Base-by-base conservation (phyloP, 768 basidiomycete species). In the Psilocybe cubensis region DNA sequence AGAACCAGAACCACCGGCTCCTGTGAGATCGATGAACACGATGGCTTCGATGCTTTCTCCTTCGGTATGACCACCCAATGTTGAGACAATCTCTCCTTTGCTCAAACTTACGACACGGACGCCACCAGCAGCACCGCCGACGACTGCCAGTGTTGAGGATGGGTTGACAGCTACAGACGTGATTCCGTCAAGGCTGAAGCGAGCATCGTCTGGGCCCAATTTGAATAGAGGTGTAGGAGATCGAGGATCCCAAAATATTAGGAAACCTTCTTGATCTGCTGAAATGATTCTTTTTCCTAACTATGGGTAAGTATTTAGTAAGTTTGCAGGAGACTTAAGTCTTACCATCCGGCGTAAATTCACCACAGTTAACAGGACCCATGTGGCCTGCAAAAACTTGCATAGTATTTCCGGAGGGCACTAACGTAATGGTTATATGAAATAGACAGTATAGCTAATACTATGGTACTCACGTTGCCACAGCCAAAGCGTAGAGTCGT, bases 351-450 rank as follows among this genome's bases (percentile, higher is more conserved):
- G 96, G 93, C 0, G 94, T 95, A 74, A 96, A 98, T 63, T 88
- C 83, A 44, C 96, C 96, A 58, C 90, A 89, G 45, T 92, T 88
- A 3, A 94, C 88, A 4, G 94, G 74, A 4, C 89, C 85, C 0
- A 85, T 86, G 72, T 99, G 97, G 0, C 94, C 94, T 1, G 92
- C 90, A 64, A 98, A 93, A 7, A 98, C 96, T 68, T 95, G 91
- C 91, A 99, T 96, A 50, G 89, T 96, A 62, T 85, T 91, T 41
- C 97, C 97, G 5, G 90, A 91, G 2, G 97, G 97, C 25, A 99
- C 96, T 98, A 70, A 8, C n/a, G 7, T 25, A 17, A 33, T 23
- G 10, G 6, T 44, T 52, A 54, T 27, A 56, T 45, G 25, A 25
- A n/a, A 29, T 53, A 12, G n/a, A 44, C 4, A 21, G 25, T 20